Percentiles rank a stretch among this genome's conserved stretches.
Conservation (phyloP, 805 yeast species). For the Pichia membranifaciens region DNA sequence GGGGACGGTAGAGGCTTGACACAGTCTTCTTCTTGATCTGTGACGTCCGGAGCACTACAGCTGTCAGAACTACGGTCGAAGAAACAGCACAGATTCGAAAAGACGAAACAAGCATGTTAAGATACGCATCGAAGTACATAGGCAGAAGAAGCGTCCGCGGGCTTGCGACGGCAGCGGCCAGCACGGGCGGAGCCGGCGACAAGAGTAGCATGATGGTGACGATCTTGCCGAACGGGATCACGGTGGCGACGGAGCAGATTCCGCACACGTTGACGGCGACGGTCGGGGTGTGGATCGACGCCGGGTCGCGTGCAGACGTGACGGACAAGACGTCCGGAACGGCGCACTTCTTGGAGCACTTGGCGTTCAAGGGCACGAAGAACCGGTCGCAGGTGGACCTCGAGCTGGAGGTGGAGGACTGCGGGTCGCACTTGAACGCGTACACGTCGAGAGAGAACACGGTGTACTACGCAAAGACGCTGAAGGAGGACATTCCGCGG, state of each 20-base stretch:
- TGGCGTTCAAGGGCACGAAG: constrained; percentile 92
- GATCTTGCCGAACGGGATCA: constrained; percentile 80
- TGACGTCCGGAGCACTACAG: too few relatives aligned
- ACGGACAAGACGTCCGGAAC: constrained; percentile 79
- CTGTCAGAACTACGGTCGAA: too few relatives aligned
- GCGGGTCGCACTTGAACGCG: constrained; percentile 97
- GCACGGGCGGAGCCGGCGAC: constrained; percentile 19
- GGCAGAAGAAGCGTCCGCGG: not conserved
- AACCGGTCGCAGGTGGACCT: constrained; percentile 73
- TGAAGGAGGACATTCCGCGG: constrained; percentile 72
- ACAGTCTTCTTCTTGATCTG: too few relatives aligned
- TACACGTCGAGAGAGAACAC: constrained; percentile 97
- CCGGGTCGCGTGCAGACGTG: constrained; percentile 95
- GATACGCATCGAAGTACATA: constrained; percentile 1
- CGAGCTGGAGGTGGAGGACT: constrained; percentile 90
- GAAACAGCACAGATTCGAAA: too few relatives aligned
- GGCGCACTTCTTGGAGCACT: constrained; percentile 94
- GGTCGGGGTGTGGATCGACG: constrained; percentile 97
- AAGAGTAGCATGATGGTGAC: constrained; percentile 57
- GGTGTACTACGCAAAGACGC: constrained; percentile 89
- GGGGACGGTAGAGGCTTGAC: too few relatives aligned
- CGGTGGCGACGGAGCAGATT: constrained; percentile 84
- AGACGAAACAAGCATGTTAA: not conserved
- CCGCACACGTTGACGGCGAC: constrained; percentile 93
- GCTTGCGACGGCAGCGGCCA: constrained; percentile 8